phyloP scores from a whole-genome alignment of 202 grass and related monocot species.

The Eragrostis tef region DNA sequence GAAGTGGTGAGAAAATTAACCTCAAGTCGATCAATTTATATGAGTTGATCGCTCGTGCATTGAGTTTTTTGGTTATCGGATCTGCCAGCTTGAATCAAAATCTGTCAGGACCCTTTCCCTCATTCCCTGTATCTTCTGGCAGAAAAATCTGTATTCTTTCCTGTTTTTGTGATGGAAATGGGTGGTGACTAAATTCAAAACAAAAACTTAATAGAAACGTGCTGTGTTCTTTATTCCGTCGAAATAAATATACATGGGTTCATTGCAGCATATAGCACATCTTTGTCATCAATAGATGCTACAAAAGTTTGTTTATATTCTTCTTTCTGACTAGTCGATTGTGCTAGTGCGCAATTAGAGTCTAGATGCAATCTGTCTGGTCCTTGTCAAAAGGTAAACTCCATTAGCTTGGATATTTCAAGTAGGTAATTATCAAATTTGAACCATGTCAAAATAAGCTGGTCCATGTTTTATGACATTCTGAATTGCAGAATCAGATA shows the following conservation, averaged over 20 bases:
- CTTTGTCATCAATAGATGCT: neutral
- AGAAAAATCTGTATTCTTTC: neutral
- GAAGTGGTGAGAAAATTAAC: conserved; percentile 37
- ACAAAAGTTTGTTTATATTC: neutral
- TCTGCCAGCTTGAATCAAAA: neutral
- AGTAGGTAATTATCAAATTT: neutral
- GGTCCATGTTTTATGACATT: neutral
- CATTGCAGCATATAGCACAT: conserved; percentile 1
- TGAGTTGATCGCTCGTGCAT: neutral
- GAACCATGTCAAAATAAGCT: neutral
- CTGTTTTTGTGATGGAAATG: neutral
- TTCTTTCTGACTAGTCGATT: neutral
- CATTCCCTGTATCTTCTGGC: neutral
- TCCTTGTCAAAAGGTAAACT: neutral
- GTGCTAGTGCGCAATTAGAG: neutral
- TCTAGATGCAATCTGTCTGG: neutral
- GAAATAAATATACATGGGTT: conserved; percentile 8
- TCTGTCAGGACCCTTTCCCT: neutral
- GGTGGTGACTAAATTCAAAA: too few relatives aligned
- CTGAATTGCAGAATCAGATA: neutral
- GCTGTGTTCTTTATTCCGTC: neutral
- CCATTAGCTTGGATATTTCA: neutral
- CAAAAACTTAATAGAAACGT: neutral
- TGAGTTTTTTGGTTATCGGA: neutral
- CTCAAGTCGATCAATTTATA: neutral